phyloP scores from a whole-genome alignment of 345 rosid species.

The Physaria fendleri region DNA sequence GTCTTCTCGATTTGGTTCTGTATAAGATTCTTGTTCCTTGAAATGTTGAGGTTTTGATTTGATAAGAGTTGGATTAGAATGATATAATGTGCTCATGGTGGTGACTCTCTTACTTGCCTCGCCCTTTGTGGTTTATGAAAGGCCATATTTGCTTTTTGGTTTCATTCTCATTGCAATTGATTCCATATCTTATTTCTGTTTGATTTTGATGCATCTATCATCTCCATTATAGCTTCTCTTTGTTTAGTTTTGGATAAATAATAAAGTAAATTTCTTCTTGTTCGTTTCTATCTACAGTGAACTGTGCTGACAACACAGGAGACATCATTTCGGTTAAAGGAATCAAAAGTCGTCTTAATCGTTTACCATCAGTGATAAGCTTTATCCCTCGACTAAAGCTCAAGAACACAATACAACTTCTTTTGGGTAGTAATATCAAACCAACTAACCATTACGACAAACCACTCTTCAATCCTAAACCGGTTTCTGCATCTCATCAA shows the following conservation, averaged over 20 bases:
- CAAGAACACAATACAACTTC: too few relatives aligned
- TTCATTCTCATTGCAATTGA: slow-evolving; percentile 17
- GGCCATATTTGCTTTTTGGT: slow-evolving; percentile 10
- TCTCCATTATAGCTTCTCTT: slow-evolving; percentile 9
- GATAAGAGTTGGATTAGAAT: neutral
- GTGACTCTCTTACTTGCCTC: slow-evolving; percentile 11
- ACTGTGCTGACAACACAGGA: slow-evolving; percentile 38
- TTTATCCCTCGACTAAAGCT: too few relatives aligned
- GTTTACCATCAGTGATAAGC: slow-evolving; percentile 36
- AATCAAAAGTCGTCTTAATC: slow-evolving; percentile 39
- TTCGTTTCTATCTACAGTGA: slow-evolving; percentile 13
- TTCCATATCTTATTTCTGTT: slow-evolving; percentile 25
- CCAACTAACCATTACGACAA: too few relatives aligned
- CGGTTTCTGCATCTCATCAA: too few relatives aligned
- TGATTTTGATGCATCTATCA: slow-evolving; percentile 15
- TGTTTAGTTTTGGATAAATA: slow-evolving; percentile 15
- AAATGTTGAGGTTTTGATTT: neutral
- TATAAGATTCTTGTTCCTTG: slow-evolving; percentile 11
- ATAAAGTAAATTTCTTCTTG: neutral
- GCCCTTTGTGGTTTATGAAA: slow-evolving; percentile 23
- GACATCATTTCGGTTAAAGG: slow-evolving; percentile 39
- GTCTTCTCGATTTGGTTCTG: neutral
- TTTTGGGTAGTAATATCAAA: too few relatives aligned
- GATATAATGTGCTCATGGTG: slow-evolving; percentile 15
- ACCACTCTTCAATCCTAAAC: too few relatives aligned